phyloP scores from a whole-genome alignment of 2,329 filamentous ascomycete species.

The Aspergillus oerlinghausenensis region DNA sequence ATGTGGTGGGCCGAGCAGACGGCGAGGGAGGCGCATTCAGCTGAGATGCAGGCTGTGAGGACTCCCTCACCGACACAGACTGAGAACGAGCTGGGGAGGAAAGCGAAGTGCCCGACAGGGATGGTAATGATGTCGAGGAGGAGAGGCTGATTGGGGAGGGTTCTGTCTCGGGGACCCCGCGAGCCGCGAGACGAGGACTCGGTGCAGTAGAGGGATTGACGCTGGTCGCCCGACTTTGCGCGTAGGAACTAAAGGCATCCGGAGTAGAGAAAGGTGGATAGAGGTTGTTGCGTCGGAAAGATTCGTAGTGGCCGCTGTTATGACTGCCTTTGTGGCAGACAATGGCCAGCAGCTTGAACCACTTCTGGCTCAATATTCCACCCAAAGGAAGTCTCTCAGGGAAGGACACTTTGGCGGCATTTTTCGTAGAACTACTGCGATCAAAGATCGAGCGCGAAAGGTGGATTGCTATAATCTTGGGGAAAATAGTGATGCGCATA shows the following conservation, averaged over 20 bases:
- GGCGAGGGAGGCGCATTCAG: constrained; percentile 13
- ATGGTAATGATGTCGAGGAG: constrained; percentile 30
- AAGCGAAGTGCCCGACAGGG: constrained; percentile 27
- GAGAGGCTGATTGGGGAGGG: constrained; percentile 27
- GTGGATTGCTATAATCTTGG: constrained; percentile 86
- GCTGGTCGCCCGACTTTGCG: constrained; percentile 57
- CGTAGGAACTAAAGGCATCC: constrained; percentile 70
- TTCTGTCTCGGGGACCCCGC: constrained; percentile 27
- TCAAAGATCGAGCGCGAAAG: constrained; percentile 92
- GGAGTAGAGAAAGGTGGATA: constrained; percentile 77
- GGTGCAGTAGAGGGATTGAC: constrained; percentile 42
- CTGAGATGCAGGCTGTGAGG: constrained; percentile 11
- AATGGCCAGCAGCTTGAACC: constrained; percentile 78
- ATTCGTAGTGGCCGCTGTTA: constrained; percentile 95
- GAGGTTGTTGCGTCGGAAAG: constrained; percentile 80
- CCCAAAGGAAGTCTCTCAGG: constrained; percentile 82
- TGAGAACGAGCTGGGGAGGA: constrained; percentile 15
- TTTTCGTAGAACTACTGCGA: constrained; percentile 75
- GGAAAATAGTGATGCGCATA: constrained; percentile 80
- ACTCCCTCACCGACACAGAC: constrained; percentile 11
- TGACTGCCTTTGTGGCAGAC: constrained; percentile 96
- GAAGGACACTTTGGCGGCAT: constrained; percentile 88
- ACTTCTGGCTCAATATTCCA: constrained; percentile 68
- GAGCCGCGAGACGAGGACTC: constrained; percentile 39
- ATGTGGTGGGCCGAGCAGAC: constrained; percentile 23